A percentile compares a stretch with the other conserved stretches of the same genome.
Evolutionary conservation across 495 filamentous ascomycete genomes (phyloP).

Genomic region (Schizothecium vesticola): DNA sequence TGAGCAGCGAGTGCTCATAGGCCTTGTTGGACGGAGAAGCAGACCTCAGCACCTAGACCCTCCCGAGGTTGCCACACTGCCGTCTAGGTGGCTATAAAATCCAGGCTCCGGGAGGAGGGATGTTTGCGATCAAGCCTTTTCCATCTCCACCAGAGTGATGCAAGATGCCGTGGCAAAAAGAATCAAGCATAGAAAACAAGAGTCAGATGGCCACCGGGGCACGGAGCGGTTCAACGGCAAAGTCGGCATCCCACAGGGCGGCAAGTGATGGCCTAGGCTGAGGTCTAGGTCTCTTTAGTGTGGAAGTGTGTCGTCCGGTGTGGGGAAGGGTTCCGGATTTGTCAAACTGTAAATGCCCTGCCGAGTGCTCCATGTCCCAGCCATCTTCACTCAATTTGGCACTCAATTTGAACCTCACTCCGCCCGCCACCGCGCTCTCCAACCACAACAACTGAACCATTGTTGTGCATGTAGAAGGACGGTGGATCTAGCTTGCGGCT

Average conservation of each 20-base stretch:
- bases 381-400: neutral
- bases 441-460: neutral
- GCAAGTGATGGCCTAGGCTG: neutral
- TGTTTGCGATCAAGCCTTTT: neutral
- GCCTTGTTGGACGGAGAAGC: neutral
- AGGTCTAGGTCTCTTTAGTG: neutral
- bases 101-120: neutral
- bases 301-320: neutral
- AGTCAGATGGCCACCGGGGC: neutral
- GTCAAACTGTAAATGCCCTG: neutral
- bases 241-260: neutral
- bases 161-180: neutral
- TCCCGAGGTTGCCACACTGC: neutral
- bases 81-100: too few species aligned
- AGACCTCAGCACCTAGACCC: neutral
- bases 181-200: neutral
- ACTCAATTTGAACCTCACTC: constrained; percentile 14
- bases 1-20: neutral
- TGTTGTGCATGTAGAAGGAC: too few species aligned
- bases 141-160: neutral
- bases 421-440: neutral
- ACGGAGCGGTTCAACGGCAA: constrained; percentile 1
- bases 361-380: neutral
- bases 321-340: neutral
- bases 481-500: neutral